A percentile compares a stretch with the other conserved stretches of the same genome.
Conservation (phyloP, 352 stramenopile species). For the Pilasporangium apinafurcum region DNA sequence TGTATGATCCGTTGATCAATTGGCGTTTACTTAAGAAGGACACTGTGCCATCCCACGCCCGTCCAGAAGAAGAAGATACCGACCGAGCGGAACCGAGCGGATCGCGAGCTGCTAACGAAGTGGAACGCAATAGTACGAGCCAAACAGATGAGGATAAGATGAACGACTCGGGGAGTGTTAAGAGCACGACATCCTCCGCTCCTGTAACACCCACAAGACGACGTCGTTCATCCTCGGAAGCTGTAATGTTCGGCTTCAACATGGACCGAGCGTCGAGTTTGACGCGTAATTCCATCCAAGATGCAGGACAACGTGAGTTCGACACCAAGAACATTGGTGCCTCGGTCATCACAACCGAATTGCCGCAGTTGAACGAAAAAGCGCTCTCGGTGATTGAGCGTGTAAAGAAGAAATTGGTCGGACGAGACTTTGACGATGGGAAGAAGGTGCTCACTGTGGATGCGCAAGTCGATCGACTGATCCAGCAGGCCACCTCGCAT, state of each 20-base stretch:
- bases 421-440: constrained; percentile 95
- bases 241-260: constrained; percentile 54
- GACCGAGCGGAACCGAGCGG: constrained; percentile 2
- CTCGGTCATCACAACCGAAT: constrained; percentile 51
- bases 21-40: constrained; percentile 95
- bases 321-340: constrained; percentile 46
- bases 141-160: constrained; percentile 25
- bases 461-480: constrained; percentile 97
- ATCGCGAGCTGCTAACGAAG: neutral
- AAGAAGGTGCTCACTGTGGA: constrained; percentile 74
- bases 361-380: constrained; percentile 84
- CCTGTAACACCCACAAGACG: constrained; percentile 32
- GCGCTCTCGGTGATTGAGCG: constrained; percentile 95
- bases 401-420: constrained; percentile 99
- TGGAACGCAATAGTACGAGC: neutral
- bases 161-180: constrained; percentile 31
- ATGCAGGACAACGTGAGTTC: constrained; percentile 43
- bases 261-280: constrained; percentile 52
- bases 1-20: constrained; percentile 99
- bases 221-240: constrained; percentile 55
- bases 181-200: constrained; percentile 47
- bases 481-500: constrained; percentile 97
- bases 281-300: constrained; percentile 56
- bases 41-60: constrained; percentile 64
- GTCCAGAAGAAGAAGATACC: constrained; percentile 50